Conservation (phyloP, 371 early-diverging fungal genomes). For the Apophysomyces trapeziformis region DNA sequence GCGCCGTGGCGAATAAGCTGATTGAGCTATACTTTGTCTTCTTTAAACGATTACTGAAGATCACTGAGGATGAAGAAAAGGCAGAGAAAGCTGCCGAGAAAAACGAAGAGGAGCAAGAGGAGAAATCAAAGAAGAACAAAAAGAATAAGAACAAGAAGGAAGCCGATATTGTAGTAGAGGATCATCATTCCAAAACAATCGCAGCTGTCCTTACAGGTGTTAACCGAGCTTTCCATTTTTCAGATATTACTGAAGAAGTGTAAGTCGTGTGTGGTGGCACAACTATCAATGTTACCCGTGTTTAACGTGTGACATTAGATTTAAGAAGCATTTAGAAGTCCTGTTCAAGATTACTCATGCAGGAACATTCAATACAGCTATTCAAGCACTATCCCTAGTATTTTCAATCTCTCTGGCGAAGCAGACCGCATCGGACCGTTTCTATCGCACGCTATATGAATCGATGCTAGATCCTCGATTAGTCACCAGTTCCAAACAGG, state of each 20-base stretch:
- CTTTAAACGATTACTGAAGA: slow-evolving; percentile 80
- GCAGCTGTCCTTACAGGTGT: slow-evolving; percentile 95
- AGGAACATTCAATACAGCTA: slow-evolving; percentile 85
- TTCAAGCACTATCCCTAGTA: slow-evolving; percentile 91
- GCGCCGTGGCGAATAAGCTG: slow-evolving; percentile 78
- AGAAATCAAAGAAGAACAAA: slow-evolving; percentile 43
- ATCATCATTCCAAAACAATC: slow-evolving; percentile 82
- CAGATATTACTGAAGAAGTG: slow-evolving; percentile 77
- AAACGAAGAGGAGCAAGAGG: slow-evolving; percentile 55
- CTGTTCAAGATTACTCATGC: slow-evolving; percentile 89
- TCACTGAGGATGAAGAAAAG: slow-evolving; percentile 41
- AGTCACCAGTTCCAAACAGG: slow-evolving; percentile 82
- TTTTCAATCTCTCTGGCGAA: slow-evolving; percentile 73
- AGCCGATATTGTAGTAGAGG: slow-evolving; percentile 54
- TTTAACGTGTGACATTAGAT: slow-evolving; percentile 29
- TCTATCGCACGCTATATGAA: slow-evolving; percentile 89
- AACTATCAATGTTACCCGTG: not conserved
- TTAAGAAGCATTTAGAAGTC: slow-evolving; percentile 81
- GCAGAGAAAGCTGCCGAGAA: slow-evolving; percentile 38
- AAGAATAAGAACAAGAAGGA: slow-evolving; percentile 49
- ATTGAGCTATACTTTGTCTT: slow-evolving; percentile 90
- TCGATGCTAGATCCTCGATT: slow-evolving; percentile 87
- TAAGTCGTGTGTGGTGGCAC: slow-evolving; percentile 38
- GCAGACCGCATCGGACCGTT: slow-evolving; percentile 72
- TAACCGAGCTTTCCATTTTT: slow-evolving; percentile 94